Evolutionary conservation across 1,284 basidiomycete genomes (phyloP), one percentile per base, ranked within the genome.

Genomic region (Cystobasidiaceae sp.): DNA sequence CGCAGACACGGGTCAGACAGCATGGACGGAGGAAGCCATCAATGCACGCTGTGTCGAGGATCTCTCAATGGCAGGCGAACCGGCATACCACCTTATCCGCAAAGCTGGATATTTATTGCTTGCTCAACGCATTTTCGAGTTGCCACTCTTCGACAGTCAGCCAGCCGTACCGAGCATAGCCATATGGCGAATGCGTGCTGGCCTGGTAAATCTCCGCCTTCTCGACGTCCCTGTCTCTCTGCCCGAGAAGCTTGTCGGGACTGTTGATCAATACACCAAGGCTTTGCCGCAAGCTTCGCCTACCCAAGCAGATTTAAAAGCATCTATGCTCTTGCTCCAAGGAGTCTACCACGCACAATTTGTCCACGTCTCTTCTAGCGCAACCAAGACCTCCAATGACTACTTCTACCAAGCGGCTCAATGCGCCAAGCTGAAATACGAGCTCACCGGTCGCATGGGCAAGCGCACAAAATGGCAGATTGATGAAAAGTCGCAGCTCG

Each of bases 391-490:
- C 1, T 93, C 94, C 4, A 85, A 86, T 23, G 86, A 88, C 63
- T 81, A 82, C 54, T 97, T 97, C 73, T 81, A 93, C 32, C 79
- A 82, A 5, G 91, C 94, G 0, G 88, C 91, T 0, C 81, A 82
- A 58, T 82, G 85, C 46, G 89, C 87, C 25, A 87, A 87, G 1
- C 78, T 99, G 62, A 83, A 88, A 75, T 98, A 92, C 76, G 89
- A 93, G 78, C 81, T 98, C 67, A 93, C 90, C 0, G 96, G 96
- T 13, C 91, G 93, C 6, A 80, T 94, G 64, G 96, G 96, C 25
- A 93, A 89, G 79, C 83, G 90, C 67, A 99, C 96, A 15, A 97
- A 92, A 77, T 99, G 89, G 77, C 96, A 98, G 77, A 81, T 88
- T 69, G 84, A 81, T 58, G 89, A 91, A 50, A 80, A 89, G 67